Evolutionary conservation across 331 rosid species (phyloP).

Genomic region (Malus hybrid): DNA sequence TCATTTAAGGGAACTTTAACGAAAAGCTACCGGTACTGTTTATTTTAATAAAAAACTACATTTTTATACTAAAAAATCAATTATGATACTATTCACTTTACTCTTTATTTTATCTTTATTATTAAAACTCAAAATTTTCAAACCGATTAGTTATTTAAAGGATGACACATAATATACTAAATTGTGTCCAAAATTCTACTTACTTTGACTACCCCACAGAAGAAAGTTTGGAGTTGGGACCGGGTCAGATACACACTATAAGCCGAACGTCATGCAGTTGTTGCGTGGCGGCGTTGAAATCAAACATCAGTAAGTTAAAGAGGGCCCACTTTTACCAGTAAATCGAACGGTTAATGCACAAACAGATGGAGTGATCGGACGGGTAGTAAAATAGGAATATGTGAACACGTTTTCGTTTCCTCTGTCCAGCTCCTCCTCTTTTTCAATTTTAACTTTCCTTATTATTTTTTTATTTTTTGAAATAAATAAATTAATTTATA

Average conservation of each 20-base stretch:
- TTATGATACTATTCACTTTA: too few relatives aligned
- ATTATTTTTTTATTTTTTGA: background rate
- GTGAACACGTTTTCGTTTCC: constrained; percentile 5
- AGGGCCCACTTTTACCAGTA: background rate
- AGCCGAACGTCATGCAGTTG: background rate
- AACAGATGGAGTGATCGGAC: background rate
- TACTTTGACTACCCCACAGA: background rate
- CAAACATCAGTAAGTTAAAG: background rate
- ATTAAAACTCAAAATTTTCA: too few relatives aligned
- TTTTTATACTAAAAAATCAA: too few relatives aligned
- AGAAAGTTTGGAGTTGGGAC: background rate
- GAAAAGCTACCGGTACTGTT: too few relatives aligned
- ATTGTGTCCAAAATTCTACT: too few relatives aligned
- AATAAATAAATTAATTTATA: background rate
- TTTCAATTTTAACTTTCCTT: background rate
- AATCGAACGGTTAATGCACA: background rate
- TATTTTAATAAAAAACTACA: too few relatives aligned
- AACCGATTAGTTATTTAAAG: too few relatives aligned
- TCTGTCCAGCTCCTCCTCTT: background rate
- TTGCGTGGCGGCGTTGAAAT: background rate
- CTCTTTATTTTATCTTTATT: too few relatives aligned
- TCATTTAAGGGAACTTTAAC: too few relatives aligned
- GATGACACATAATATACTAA: too few relatives aligned
- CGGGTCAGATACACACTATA: background rate
- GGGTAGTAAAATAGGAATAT: background rate